Base-by-base conservation (phyloP, 106 monocot genomes). In the Allium cepa region DNA sequence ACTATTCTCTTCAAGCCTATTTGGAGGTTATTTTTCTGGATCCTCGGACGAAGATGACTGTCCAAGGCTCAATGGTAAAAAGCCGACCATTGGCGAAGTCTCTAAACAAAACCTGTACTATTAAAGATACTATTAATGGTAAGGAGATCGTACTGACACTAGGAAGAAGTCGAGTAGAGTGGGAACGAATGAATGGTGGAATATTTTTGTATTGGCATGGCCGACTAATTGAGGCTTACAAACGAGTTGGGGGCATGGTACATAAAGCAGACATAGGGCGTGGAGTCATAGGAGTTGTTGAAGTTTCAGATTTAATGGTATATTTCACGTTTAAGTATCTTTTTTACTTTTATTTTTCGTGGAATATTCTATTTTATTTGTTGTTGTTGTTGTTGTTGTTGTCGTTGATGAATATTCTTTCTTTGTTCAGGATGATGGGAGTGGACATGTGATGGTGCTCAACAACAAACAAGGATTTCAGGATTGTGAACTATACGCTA, bases 191-290 rank as follows among this genome's bases (percentile, higher is more conserved):
- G 70, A 92, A 92, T 57, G 65, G 82, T 71, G 92, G 92, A 61
- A 74, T 92, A 28, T 92, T 92, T 64, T 59, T 92, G 50, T 92
- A 92, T 57, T 92, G 88, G 92, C 88, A 88, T 83, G 92, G 92
- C 22, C 80, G 92, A 52, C 57, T 92, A 59, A 92, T 92, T 69
- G 92, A 92, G 92, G 88, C 92, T 49, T 92, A 92, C 59, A 92
- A 88, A 57, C 72, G 92, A 75, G 92, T 88, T 74, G 92, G 92
- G 27, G 75, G 82, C 45, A 85, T 85, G 82, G 56, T 83, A 47
- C 75, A 85, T 49, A 88, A 80, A 72, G 73, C 85, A 26, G 92
- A 92, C 49, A 73, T 85, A 53, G 85, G 92, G 0, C 80, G 92
- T 69, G 88, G 92, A 60, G 79, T 88, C 36, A 59, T 92, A 27